Percentiles rank a stretch among this genome's conserved stretches.
These are phyloP conservation scores for Colletotrichum lentis DNA, from an alignment of 2,329 filamentous ascomycete genomes.

Conservation along the genomic window DNA sequence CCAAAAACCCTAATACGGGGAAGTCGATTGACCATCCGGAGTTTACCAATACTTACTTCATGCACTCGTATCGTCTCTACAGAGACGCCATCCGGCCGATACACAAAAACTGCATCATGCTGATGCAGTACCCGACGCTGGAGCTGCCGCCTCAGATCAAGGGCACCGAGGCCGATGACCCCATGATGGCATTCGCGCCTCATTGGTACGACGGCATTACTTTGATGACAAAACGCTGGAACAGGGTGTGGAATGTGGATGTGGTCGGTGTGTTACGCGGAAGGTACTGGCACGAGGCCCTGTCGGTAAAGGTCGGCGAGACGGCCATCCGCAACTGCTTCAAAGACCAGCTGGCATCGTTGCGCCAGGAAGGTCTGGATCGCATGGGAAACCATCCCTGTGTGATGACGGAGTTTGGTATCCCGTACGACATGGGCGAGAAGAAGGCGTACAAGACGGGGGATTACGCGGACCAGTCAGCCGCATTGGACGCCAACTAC, in stretches of 20 bases:
- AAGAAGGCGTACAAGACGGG: constrained; percentile 95
- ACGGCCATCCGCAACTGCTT: constrained; percentile 94
- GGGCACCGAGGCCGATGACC: constrained; percentile 86
- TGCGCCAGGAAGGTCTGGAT: constrained; percentile 86
- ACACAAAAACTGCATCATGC: constrained; percentile 83
- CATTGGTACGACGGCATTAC: constrained; percentile 98
- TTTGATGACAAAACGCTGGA: constrained; percentile 98
- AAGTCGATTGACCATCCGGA: constrained; percentile 79
- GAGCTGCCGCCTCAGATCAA: constrained; percentile 91
- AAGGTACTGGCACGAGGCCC: constrained; percentile 85
- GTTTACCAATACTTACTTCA: constrained; percentile 91
- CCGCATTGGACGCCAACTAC: constrained; percentile 95
- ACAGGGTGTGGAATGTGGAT: constrained; percentile 95
- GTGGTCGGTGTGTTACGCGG: constrained; percentile 91
- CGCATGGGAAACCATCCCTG: constrained; percentile 89
- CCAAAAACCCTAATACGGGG: constrained; percentile 77
- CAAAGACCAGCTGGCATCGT: constrained; percentile 82
- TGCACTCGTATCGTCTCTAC: constrained; percentile 84
- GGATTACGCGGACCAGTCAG: constrained; percentile 90
- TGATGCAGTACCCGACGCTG: constrained; percentile 90
- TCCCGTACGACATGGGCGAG: constrained; percentile 98
- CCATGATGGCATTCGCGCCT: constrained; percentile 88
- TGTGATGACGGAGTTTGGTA: constrained; percentile 93
- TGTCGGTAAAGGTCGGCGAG: constrained; percentile 92
- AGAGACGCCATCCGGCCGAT: constrained; percentile 76